Conservation (phyloP, 257 asterid genomes). For the Fraxinus americana region DNA sequence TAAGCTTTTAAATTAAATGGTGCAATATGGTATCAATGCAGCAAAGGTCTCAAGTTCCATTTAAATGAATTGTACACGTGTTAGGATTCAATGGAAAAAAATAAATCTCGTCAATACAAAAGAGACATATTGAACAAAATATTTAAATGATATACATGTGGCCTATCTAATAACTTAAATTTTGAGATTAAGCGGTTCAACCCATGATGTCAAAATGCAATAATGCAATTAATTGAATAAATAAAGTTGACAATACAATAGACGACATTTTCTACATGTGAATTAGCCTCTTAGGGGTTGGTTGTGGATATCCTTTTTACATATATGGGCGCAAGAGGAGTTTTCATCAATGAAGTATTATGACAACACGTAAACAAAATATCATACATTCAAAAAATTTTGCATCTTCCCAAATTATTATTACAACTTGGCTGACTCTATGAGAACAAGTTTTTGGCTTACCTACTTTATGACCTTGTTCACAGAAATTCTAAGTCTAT, state of each 20-base stretch:
- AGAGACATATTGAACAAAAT: not conserved
- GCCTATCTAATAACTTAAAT: not conserved
- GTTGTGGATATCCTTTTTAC: not conserved
- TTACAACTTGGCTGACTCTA: not conserved
- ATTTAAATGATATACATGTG: not conserved
- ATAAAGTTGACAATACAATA: not conserved
- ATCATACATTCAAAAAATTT: not conserved
- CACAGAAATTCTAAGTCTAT: not conserved
- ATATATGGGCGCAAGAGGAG: not conserved
- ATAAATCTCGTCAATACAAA: not conserved
- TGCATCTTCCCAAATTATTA: not conserved
- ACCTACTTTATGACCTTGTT: not conserved
- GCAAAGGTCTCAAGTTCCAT: no score
- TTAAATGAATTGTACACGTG: not conserved
- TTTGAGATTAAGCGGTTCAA: no score
- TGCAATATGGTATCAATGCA: not conserved
- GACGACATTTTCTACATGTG: not conserved
- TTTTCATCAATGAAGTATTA: not conserved
- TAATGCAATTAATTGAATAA: not conserved
- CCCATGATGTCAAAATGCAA: not conserved
- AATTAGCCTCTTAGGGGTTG: not conserved
- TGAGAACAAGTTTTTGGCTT: not conserved
- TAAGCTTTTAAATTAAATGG: no score
- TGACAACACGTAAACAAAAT: not conserved
- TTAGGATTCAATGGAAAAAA: not conserved